Conservation (phyloP, 371 early-diverging fungal species). For the Funneliformis caledonium region DNA sequence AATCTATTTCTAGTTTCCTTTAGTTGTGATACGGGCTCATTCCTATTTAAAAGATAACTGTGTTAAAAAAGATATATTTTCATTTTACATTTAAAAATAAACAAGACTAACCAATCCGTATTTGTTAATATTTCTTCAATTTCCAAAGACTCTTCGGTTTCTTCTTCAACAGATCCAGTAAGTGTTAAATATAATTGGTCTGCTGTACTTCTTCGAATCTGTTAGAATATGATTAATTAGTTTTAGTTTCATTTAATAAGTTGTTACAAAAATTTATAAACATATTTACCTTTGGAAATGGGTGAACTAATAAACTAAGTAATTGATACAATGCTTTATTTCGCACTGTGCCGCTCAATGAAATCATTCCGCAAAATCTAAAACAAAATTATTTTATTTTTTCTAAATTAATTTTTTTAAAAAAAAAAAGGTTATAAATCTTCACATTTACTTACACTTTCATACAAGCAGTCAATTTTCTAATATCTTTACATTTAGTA, state of each 20-base stretch:
- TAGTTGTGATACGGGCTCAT: constrained; percentile 22
- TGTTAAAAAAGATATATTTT: not conserved
- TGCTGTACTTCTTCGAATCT: constrained; percentile 57
- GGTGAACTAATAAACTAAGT: constrained; percentile 55
- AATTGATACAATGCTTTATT: constrained; percentile 54
- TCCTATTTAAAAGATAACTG: constrained; percentile 10
- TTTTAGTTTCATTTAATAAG: not conserved
- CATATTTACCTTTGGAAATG: constrained; percentile 54
- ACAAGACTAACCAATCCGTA: constrained; percentile 31
- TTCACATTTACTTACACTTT: constrained; percentile 51
- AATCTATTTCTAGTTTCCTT: constrained; percentile 18
- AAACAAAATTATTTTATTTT: not conserved
- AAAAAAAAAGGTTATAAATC: not conserved
- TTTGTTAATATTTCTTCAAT: constrained; percentile 38
- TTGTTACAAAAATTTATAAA: not conserved
- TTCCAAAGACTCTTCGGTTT: constrained; percentile 47
- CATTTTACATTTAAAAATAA: not conserved
- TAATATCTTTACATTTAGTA: constrained; percentile 51
- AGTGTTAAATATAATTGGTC: constrained; percentile 58
- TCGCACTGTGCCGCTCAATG: constrained; percentile 45
- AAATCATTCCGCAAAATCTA: constrained; percentile 51
- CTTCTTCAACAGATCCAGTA: constrained; percentile 50
- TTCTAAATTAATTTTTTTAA: not conserved
- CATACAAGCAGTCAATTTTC: constrained; percentile 53
- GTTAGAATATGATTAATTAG: not conserved